Base-by-base conservation (phyloP, 1,284 basidiomycete species). In the Ceratobasidium sp. region DNA sequence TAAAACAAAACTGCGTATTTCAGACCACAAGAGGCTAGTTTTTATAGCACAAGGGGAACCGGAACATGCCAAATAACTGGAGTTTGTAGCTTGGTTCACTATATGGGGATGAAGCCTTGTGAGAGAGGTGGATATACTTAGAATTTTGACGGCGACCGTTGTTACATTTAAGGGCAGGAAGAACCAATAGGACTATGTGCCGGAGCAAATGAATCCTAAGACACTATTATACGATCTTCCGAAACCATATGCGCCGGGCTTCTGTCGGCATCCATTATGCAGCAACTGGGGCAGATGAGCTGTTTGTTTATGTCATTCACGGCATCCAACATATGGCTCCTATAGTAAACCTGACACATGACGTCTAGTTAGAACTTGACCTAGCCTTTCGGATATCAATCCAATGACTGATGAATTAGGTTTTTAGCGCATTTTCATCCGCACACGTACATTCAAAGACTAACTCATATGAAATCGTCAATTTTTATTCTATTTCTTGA, bases 251-350 rank as follows among this genome's bases (percentile, higher is more conserved):
- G 49, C 49, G 49, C 49, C 70, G 70, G 70, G 10, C n/a, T 61
- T 72, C 70, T 60, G 70, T 72, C 70, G 70, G 70, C n/a, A 23
- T n/a, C 61, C 18, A 13, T 58, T 33, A 9, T n/a, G 44, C 10
- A 64, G 42, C 1, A 46, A 42, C 23, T 44, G 23, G 20, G 61
- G 42, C 18, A 64, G 23, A 42, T 39, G 3, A 26, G 20, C 61
- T 18, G 20, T 20, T n/a, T n/a, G 42, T 44, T 5, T 15, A 15
- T n/a, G 40, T 10, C 23, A 42, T 40, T 23, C 61, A 15, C 44
- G 61, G 44, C 23, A 12, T 40, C 23, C 6, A 20, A 23, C 40
- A 44, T 40, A 64, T 64, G 61, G 42, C n/a, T 42, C n/a, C 13
- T 20, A 42, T 18, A 4, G 15, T 20, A 18, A 23, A 60, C 58